Evolutionary conservation across 2,329 filamentous ascomycete species (phyloP).

Genomic region (Colletotrichum echinochloae): DNA sequence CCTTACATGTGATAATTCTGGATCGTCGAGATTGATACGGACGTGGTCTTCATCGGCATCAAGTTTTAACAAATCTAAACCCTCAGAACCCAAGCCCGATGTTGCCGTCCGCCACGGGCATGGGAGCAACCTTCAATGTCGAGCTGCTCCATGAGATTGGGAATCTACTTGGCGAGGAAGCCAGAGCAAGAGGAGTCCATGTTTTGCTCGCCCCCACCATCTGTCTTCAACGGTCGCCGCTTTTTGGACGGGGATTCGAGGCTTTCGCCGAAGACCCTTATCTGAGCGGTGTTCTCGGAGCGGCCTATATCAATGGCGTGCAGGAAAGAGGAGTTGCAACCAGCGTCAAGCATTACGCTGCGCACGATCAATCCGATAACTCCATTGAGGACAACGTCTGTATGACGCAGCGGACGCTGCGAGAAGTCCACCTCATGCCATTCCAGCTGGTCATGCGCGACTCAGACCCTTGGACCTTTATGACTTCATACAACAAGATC

Average conservation of each 20-base stretch:
- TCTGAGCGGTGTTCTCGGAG: constrained; percentile 57
- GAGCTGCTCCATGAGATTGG: constrained; percentile 69
- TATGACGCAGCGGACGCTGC: constrained; percentile 48
- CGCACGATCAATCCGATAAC: constrained; percentile 44
- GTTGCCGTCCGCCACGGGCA: constrained; percentile 41
- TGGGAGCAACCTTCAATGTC: constrained; percentile 73
- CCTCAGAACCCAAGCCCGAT: constrained; percentile 43
- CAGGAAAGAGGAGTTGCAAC: constrained; percentile 57
- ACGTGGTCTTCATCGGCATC: not conserved
- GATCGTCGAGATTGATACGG: not conserved
- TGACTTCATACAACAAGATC: constrained; percentile 71
- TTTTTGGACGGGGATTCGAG: constrained; percentile 62
- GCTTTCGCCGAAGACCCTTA: constrained; percentile 61
- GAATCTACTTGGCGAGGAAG: constrained; percentile 66
- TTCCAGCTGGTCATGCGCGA: constrained; percentile 69
- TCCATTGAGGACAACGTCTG: constrained; percentile 44
- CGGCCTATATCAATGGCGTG: constrained; percentile 57
- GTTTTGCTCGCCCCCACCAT: constrained; percentile 76
- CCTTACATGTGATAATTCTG: not conserved
- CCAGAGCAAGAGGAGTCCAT: constrained; percentile 72
- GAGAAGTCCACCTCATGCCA: constrained; percentile 66
- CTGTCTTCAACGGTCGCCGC: constrained; percentile 60
- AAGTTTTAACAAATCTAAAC: not conserved
- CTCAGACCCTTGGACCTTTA: constrained; percentile 63
- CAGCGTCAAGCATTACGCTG: constrained; percentile 61